Evolutionary conservation across 139 green algal species (phyloP), one percentile per base, ranked within the genome.

Genomic region (Chlorella sorokiniana): DNA sequence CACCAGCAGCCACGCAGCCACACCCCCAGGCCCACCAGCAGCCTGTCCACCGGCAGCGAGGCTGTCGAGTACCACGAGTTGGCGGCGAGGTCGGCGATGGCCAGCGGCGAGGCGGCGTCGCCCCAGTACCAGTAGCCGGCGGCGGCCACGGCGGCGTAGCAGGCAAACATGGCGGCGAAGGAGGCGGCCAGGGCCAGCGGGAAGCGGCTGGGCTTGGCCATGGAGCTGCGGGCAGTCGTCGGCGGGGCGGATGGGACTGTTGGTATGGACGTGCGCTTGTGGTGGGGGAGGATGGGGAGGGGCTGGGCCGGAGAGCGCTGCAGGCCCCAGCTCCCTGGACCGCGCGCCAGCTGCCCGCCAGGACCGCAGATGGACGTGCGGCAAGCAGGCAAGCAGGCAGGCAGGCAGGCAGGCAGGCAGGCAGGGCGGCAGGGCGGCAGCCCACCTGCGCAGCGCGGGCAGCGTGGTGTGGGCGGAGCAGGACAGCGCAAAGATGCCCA

Each of bases 401-500:
- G n/a, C n/a, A n/a, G n/a, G n/a, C n/a, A n/a, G n/a, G n/a, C n/a
- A 27, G 56, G 25, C 27, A n/a, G 1, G 56, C 27, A 8, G 27
- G 10, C 31, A 27, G 56, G 56, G 64, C 31, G 33, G 65, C 29
- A 11, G 51, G 9, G 25, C 33, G 27, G 18, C 33, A 2, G 8
- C 71, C 16, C 52, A 79, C 73, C 73, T 79, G 31, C 89, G 78
- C 61, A 93, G 69, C 18, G 85, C 76, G 18, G 90, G 89, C 67
- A 93, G 81, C 42, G 88, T 86, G 73, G 83, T 85, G 71, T 93
- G 90, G 37, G 84, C 90, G 11, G 83, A 86, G 51, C 89, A 71
- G 45, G 64, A 77, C 9, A 91, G 52, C 1, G 85, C 87, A 84
- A 93, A 93, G 45, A 93, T 93, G 51, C 89, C 89, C 4, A 90